Conservation (phyloP, 1,284 basidiomycete genomes). For the Paramarasmius palmivorus region DNA sequence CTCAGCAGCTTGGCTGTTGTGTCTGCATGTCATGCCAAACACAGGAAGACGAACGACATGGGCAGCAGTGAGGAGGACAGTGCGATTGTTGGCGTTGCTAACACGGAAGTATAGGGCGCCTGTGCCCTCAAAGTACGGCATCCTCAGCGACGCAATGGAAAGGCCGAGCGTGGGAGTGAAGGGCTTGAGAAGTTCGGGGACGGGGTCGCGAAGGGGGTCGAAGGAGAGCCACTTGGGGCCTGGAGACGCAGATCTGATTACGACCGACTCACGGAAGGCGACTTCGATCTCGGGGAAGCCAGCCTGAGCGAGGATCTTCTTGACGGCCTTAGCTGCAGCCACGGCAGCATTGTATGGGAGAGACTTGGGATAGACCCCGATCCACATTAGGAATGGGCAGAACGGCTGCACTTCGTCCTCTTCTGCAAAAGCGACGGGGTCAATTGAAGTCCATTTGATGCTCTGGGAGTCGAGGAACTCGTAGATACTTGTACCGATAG, state of each 20-base stretch:
- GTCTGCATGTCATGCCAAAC: constrained; percentile 13
- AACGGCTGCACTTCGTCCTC: constrained; percentile 18
- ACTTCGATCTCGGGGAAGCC: constrained; percentile 23
- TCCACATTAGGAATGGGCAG: constrained; percentile 19
- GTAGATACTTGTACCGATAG: constrained; percentile 17
- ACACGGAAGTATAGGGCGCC: constrained; percentile 13
- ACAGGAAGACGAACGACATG: constrained; percentile 25
- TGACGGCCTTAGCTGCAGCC: constrained; percentile 19
- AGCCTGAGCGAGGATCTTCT: constrained; percentile 17
- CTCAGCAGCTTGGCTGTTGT: constrained; percentile 15
- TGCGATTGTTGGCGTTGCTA: neutral
- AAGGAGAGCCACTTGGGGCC: neutral
- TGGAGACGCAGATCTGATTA: too few species aligned
- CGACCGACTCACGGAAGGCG: constrained; percentile 19
- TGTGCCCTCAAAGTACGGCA: neutral
- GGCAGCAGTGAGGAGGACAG: constrained; percentile 23
- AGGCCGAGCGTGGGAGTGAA: constrained; percentile 15
- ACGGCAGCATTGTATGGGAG: constrained; percentile 21
- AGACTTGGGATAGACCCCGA: constrained; percentile 23
- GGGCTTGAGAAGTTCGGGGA: constrained; percentile 13
- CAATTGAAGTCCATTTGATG: constrained; percentile 23
- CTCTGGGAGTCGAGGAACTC: constrained; percentile 17
- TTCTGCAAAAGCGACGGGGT: constrained; percentile 24
- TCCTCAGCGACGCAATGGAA: neutral
- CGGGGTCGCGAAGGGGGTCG: constrained; percentile 11